Evolutionary conservation across 176 grass and related monocot genomes (phyloP).

Genomic region (Neostapfia colusana): DNA sequence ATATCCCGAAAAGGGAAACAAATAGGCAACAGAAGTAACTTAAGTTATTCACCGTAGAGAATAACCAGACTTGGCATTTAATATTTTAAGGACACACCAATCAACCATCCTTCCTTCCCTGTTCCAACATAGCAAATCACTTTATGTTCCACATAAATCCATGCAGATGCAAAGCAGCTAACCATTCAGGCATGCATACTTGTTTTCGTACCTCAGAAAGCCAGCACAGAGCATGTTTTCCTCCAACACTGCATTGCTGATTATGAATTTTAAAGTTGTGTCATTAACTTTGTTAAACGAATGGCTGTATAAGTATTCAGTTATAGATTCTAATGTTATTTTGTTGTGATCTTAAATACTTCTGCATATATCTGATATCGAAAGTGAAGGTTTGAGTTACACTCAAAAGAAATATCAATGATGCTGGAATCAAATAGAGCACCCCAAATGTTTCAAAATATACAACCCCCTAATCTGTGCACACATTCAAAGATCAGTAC

Average conservation of each 20-base stretch:
- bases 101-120: not conserved
- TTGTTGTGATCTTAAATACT: not conserved
- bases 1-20: too few relatives aligned
- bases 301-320: not conserved
- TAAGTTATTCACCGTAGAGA: not conserved
- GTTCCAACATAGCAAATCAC: not conserved
- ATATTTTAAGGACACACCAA: not conserved
- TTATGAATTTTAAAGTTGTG: not conserved
- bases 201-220: not conserved
- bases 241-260: not conserved
- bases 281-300: not conserved
- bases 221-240: not conserved
- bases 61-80: not conserved
- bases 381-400: too few relatives aligned
- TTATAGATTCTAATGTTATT: not conserved
- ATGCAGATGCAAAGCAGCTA: not conserved
- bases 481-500: not conserved
- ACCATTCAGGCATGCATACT: not conserved
- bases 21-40: not conserved
- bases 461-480: not conserved
- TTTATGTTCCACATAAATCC: conserved; percentile 14
- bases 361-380: too few relatives aligned
- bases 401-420: not conserved
- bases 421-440: not conserved
- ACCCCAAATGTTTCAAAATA: not conserved